Percentiles rank a stretch among this genome's conserved stretches.
phyloP scores from a whole-genome alignment of 495 filamentous ascomycete genomes.

The Saxispiralis lemnorum region DNA sequence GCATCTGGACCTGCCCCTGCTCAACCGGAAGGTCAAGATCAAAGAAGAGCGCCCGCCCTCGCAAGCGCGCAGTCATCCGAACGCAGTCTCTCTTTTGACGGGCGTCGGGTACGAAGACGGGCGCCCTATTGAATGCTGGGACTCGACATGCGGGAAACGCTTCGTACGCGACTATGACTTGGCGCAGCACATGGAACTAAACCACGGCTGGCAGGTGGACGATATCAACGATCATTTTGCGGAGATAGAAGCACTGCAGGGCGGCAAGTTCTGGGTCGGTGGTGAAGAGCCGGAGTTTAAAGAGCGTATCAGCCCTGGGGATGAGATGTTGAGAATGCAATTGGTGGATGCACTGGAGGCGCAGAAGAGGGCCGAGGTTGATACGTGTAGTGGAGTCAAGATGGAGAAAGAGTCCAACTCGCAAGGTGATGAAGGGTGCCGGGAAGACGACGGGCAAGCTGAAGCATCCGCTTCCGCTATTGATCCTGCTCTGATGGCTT shows the following conservation, averaged over 20 bases:
- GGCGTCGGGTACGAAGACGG: slow-evolving; percentile 40
- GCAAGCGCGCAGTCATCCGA: slow-evolving; percentile 7
- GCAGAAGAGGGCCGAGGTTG: no score
- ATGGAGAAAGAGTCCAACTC: no score
- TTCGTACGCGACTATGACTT: slow-evolving; percentile 55
- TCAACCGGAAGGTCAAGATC: slow-evolving; percentile 21
- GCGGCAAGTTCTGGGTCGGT: slow-evolving; percentile 30
- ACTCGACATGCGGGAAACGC: slow-evolving; percentile 34
- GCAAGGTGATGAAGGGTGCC: no score
- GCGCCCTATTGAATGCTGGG: slow-evolving; percentile 39
- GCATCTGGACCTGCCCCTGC: slow-evolving; percentile 42
- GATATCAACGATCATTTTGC: slow-evolving; percentile 28
- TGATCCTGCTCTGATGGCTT: no score
- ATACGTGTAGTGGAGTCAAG: no score
- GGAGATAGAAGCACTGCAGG: slow-evolving; percentile 19
- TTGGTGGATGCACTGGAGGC: no score
- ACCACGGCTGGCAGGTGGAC: slow-evolving; percentile 33
- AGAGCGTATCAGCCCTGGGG: no score
- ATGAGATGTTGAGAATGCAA: no score
- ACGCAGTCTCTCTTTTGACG: slow-evolving; percentile 30
- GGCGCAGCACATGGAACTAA: slow-evolving; percentile 42
- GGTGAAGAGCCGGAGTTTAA: slow-evolving; percentile 3
- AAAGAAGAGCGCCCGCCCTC: slow-evolving; percentile 9
- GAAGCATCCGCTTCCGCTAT: no score
- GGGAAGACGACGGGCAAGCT: no score